Base-by-base conservation (phyloP, 2,329 filamentous ascomycete genomes). In the Fusarium redolens region DNA sequence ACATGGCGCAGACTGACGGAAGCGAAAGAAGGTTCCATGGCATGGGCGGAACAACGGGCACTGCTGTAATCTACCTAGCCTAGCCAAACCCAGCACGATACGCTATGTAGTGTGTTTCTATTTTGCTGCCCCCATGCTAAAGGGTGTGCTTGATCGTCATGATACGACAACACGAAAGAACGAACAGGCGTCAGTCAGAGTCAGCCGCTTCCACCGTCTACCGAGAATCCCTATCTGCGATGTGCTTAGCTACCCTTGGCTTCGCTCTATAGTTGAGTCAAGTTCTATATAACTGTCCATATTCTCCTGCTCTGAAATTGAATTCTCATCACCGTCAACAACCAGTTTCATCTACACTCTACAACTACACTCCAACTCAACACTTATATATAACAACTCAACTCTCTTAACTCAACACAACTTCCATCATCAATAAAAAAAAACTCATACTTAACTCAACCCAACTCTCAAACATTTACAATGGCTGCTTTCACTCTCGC, bases 401-500 rank as follows among this genome's bases (percentile, higher is more conserved):
- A 35, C 48, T 40, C 33, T 52, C 50, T 47, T 40, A 72, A 61
- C 25, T n/a, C 20, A 20, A 22, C 41, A 56, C 48, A 51, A 41
- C 30, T 54, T 28, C 54, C 18, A 54, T 54, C 20, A 25, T n/a
- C 17, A 14, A 8, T 12, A 28, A 7, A 28, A 28, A 7, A 33
- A 51, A 51, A 33, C 11, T 33, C 30, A 14, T n/a, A 51, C 30
- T 60, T 13, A 22, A 41, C 30, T 33, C 61, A 40, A 59, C 38
- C 33, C 51, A 43, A 40, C 30, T 47, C 50, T 30, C 30, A 55
- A 47, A 64, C 47, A 61, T 52, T 45, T 33, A 68, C 74, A 80
- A 81, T 81, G 79, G 78, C 79, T 71, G 75, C 75, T 50, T 79
- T 78, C 58, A 71, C 77, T 47, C 70, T 77, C 59, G 64, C 70